Base-by-base conservation (phyloP, 768 basidiomycete genomes). In the Boletus rufocinnamomeus region DNA sequence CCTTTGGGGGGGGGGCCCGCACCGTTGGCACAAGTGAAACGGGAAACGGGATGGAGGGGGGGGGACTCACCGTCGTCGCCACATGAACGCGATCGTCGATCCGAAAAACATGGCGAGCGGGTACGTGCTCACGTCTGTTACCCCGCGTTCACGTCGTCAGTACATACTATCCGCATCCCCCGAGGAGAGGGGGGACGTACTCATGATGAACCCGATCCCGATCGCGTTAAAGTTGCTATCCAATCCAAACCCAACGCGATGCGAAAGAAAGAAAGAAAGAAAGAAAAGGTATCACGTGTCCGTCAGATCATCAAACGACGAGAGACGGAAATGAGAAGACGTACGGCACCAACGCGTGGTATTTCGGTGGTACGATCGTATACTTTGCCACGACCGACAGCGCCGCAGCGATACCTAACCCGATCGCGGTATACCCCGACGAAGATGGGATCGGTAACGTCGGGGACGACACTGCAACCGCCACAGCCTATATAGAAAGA, bases 391-490 rank as follows among this genome's bases (percentile, higher is more conserved):
- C 50, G 34, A 85, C 76, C 7, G 76, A 76, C 38, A 80, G 13
- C 34, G 79, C 74, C 30, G 80, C 78, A 56, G 75, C 64, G 52
- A 85, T 70, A 8, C 76, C 77, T 4, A 85, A 75, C 45, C 62
- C 83, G 61, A 87, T 83, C 40, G 85, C 82, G 6, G 83, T 81
- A 63, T 81, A 82, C 11, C 84, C 84, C 13, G 84, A 84, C 2
- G 80, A 80, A 3, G 75, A 58, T 27, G 84, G 83, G 54, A 86
- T 78, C 58, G 75, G 68, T 61, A 68, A 48, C 63, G 62, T 61
- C 35, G 57, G 52, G 3, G 69, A 66, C 4, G 67, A 71, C 9
- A 69, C 69, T 0, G 56, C 67, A 21, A 63, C 63, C 2, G 60
- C 54, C 3, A 69, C 47, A 0, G 64, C 68, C 63, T 65, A 16